Evolutionary conservation across 495 filamentous ascomycete genomes (phyloP), one percentile per base, ranked within the genome.

Genomic region (Aspergillus incahuasiensis): DNA sequence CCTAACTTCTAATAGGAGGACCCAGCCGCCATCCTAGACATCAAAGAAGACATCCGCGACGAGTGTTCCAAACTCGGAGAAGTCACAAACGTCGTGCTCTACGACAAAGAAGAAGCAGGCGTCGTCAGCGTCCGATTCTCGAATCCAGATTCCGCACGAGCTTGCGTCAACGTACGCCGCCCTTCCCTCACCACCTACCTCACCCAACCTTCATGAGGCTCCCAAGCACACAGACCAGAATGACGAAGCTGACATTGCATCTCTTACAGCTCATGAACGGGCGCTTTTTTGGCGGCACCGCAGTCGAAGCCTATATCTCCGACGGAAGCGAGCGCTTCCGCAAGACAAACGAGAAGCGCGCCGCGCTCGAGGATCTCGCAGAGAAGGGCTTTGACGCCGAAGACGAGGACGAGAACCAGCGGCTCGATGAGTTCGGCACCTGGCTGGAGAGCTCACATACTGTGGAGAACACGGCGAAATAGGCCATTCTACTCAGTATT

Each of bases 11-110:
- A 32, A 43, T 52, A 88, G 67, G 87, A 92, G 53, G 92, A 99
- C 66, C 85, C 89, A 2, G 81, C 84, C 0, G 89, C 88, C 3
- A 80, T 92, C 47, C 76, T 92, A 6, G 94, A 97, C 56, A 95
- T 97, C 69, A 94, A 94, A 63, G 86, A 95, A 68, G 94, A 99
- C 64, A 88, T 99, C 35, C 83, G 88, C 22, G 89, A 94, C 30
- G 92, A 96, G 69, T 95, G 89, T 68, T 78, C 81, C 34, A 95
- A 95, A 70, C 73, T 95, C 16, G 95, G 94, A 12, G 76, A 86
- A 20, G 89, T 99, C 4, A 95, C 90, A 20, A 97, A 95, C 60
- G 89, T 97, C 0, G 82, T 92, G 3, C 80, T 98, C 24, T 98
- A 86, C 64, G 94, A 98, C 67, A 74, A 85, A 52, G 94, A 98